These are phyloP conservation scores for Salix viminalis DNA, from an alignment of 345 rosid species.

Conservation along the genomic window DNA sequence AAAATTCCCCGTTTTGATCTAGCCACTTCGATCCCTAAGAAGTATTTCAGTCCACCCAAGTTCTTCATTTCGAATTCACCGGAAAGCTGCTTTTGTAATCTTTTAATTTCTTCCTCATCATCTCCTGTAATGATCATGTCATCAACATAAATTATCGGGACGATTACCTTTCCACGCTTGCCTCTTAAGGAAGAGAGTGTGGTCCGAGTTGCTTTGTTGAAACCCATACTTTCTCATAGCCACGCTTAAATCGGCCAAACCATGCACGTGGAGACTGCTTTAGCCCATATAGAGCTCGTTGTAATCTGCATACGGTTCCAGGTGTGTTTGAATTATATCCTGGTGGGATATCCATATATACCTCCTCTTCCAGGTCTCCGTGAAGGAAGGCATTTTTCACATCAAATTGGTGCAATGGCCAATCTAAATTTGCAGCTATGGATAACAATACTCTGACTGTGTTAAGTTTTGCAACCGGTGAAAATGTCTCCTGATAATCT, in stretches of 20 bases:
- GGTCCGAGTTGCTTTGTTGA: neutral
- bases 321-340: too few relatives aligned
- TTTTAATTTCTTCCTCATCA: too few relatives aligned
- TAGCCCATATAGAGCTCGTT: too few relatives aligned
- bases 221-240: neutral
- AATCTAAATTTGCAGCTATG: neutral
- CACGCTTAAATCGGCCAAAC: too few relatives aligned
- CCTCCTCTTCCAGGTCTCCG: neutral
- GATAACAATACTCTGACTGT: too few relatives aligned
- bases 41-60: neutral
- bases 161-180: neutral
- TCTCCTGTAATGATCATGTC: neutral
- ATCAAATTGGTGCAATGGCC: neutral
- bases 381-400: too few relatives aligned
- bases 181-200: neutral
- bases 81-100: fast-evolving
- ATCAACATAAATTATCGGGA: too few relatives aligned
- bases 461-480: fast-evolving
- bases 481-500: neutral
- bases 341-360: neutral
- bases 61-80: neutral
- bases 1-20: neutral
- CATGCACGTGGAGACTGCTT: too few relatives aligned
- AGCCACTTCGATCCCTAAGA: neutral
- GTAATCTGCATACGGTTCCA: fast-evolving